Evolutionary conservation across 306 rosid species (phyloP), one percentile per base, ranked within the genome.

Genomic region (Cucurbita moschata): DNA sequence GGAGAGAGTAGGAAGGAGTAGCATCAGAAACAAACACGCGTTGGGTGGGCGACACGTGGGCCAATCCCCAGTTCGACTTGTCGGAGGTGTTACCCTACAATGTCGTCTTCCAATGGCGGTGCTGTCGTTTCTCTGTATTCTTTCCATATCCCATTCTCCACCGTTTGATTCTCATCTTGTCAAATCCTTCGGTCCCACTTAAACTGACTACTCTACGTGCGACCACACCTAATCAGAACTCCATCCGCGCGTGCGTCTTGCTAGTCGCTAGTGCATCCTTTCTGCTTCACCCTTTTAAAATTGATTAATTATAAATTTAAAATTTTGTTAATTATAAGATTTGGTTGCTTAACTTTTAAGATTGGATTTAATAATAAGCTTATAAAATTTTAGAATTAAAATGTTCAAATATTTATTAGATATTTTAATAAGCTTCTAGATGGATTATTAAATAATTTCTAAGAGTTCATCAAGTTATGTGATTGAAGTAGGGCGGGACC

Each of bases 11-110:
- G 35, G 35, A 74, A 68, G 69, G 10, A 75, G 58, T 75, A 74
- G 78, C 53, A 75, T 78, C 74, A 77, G 75, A 75, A 71, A 51
- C 50, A 54, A 75, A 70, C 58, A 68, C 51, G 76, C 69, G 52
- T 74, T 38, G 23, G 49, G 54, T 71, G 69, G 74, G 54, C 55
- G 79, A 85, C 87, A 81, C 86, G 87, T 85, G 88, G 92, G 86
- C 82, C 86, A 74, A 78, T 75, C 81, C 37, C 80, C 84, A 79
- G 38, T 78, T 79, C 68, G 71, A 73, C 52, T 1, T 79, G 90
- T 86, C 85, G 85, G 83, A 72, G 74, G 66, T n/a, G 26, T 51
- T 66, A 63, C 81, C 79, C 87, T 77, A 79, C 89, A 82, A 7
- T 76, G 79, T 82, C 83, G 58, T 77, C 85, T 59, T 75, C 71